A percentile compares a stretch with the other conserved stretches of the same genome.
phyloP scores from a whole-genome alignment of 2,329 filamentous ascomycete genomes.

The Trichoderma hamatum region DNA sequence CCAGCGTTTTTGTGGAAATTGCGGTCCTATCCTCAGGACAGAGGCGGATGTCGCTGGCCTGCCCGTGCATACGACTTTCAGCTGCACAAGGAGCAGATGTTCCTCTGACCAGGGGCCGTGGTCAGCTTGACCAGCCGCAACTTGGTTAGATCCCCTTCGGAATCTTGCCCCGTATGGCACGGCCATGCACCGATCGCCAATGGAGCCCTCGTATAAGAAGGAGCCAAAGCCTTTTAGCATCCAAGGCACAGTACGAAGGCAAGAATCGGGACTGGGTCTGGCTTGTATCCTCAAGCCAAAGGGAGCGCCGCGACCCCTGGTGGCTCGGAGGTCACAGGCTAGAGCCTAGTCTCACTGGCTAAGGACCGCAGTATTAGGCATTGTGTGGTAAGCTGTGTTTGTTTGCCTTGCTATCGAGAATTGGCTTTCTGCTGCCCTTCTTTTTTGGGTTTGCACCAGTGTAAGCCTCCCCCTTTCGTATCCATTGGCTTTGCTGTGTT shows the following conservation, averaged over 20 bases:
- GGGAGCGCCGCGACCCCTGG: conserved; percentile 19
- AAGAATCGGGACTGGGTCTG: neutral
- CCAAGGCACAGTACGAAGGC: conserved; percentile 4
- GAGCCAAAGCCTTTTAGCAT: conserved; percentile 7
- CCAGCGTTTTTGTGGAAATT: conserved; percentile 19
- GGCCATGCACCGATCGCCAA: conserved; percentile 20
- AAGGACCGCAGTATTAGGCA: neutral
- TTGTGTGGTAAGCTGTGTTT: neutral
- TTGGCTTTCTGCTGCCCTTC: conserved; percentile 19
- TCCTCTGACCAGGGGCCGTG: conserved; percentile 2
- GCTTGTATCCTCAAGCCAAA: conserved; percentile 9
- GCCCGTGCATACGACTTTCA: conserved; percentile 1
- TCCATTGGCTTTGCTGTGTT: neutral
- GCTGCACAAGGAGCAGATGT: conserved; percentile 22
- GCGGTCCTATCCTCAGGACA: neutral
- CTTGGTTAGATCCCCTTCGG: conserved; percentile 13
- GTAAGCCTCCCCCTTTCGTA: conserved; percentile 1
- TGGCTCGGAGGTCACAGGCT: conserved; percentile 10
- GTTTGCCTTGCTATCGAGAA: neutral
- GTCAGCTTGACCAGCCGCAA: conserved; percentile 23
- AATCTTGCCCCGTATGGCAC: conserved; percentile 23
- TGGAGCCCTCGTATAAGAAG: conserved; percentile 22
- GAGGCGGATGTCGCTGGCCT: neutral
- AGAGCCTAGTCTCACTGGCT: conserved; percentile 14
- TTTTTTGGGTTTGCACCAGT: conserved; percentile 1